phyloP scores from a whole-genome alignment of 352 stramenopile species.

The Phytopythium mirpurense region DNA sequence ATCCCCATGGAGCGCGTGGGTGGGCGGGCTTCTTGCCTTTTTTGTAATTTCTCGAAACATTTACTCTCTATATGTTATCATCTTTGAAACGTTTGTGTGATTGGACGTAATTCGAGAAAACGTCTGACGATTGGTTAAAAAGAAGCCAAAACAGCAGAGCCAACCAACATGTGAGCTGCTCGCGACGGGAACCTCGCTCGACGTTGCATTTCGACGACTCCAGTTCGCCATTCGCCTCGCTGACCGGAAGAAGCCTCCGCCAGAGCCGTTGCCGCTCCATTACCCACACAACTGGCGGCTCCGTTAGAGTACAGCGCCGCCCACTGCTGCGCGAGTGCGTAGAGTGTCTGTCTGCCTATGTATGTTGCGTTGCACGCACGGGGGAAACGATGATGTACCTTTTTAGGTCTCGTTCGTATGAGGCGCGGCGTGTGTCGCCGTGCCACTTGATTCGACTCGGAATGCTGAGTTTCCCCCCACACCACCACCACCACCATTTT shows the following conservation, averaged over 20 bases:
- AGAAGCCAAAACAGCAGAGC: neutral
- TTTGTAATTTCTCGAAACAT: neutral
- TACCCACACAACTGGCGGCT: too few relatives aligned
- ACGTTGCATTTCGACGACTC: too few relatives aligned
- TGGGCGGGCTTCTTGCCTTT: too few relatives aligned
- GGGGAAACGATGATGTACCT: constrained; percentile 46
- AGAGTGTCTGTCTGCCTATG: neutral
- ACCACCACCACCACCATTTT: neutral
- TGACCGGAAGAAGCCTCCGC: too few relatives aligned
- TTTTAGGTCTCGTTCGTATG: constrained; percentile 71
- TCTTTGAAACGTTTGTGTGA: neutral
- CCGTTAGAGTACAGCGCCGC: too few relatives aligned
- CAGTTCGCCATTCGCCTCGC: neutral
- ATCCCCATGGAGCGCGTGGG: too few relatives aligned
- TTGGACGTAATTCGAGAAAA: neutral
- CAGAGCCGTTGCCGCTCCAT: too few relatives aligned
- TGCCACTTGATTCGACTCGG: constrained; percentile 45
- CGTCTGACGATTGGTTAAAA: neutral
- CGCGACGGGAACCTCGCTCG: too few relatives aligned
- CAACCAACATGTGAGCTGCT: neutral
- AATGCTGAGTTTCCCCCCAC: constrained; percentile 41
- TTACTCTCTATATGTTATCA: neutral
- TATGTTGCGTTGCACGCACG: neutral
- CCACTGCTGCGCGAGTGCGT: too few relatives aligned
- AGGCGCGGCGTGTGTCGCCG: constrained; percentile 17